Evolutionary conservation across 108 stramenopile genomes (phyloP), one percentile per base, ranked within the genome.

Genomic region (Mayamaea pseudoterrestris): DNA sequence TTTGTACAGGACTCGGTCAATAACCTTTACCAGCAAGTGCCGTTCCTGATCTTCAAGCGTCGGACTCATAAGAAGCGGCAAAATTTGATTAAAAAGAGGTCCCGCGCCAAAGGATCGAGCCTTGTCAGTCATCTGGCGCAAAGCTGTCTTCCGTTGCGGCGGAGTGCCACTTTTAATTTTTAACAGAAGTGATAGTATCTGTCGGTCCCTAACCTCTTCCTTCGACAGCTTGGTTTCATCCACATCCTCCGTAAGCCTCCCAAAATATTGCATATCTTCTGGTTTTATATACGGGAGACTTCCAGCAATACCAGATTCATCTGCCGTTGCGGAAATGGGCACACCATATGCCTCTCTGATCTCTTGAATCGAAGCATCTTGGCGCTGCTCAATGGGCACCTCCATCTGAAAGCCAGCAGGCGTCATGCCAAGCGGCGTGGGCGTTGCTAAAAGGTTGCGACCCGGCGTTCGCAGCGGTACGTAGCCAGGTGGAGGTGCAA

Each of bases 141-240:
- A 83, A 11, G 93, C 98, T 16, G 94, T 90, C 68, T 98, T 98
- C 7, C 98, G 80, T 67, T 98, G 96, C 3, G 94, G 94, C 8
- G 98, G 97, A 1, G 95, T 93, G 17, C 98, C 98, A 59, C 81
- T 95, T 73, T 98, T 99, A 61, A 99, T 95, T 47, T 97, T 96
- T 2, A 98, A 73, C 35, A 99, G 58, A 12, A 97, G 63, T 14
- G 78, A 57, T 90, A 93, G 93, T 47, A 97, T 98, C 35, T 70
- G 78, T 5, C 88, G 61, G 44, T 88, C 90, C 40, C 73, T 85
- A 14, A 65, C 54, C 57, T 94, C 90, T 28, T 90, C 90, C 45
- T 83, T 80, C 32, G 73, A 63, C n/a, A 90, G 32, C 2, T 64
- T 65, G 6, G 68, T 72, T 27, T 87, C 80, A 20, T 77, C 81